A percentile compares a stretch with the other conserved stretches of the same genome.
Evolutionary conservation across 2,329 filamentous ascomycete species (phyloP).

Genomic region (Stachybotrys chlorohalonatus): DNA sequence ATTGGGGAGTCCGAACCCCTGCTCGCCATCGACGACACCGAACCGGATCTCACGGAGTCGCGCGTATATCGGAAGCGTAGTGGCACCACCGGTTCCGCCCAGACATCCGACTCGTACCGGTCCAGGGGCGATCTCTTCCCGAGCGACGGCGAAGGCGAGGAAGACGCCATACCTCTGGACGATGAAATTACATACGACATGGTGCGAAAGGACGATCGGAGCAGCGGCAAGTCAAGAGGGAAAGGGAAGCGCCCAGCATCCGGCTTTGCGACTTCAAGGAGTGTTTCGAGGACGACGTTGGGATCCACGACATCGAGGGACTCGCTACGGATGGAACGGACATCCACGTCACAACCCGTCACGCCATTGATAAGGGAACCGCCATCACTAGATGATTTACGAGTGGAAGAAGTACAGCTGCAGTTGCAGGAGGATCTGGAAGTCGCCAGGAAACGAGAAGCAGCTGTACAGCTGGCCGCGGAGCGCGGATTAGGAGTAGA

Average conservation of each 20-base stretch:
- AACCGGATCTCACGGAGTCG: slow-evolving; percentile 17
- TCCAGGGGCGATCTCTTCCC: slow-evolving; percentile 86
- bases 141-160: slow-evolving; percentile 76
- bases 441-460: slow-evolving; percentile 41
- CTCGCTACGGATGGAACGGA: slow-evolving; percentile 15
- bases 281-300: slow-evolving; percentile 51
- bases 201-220: slow-evolving; percentile 66
- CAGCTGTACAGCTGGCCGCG: slow-evolving; percentile 41
- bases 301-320: slow-evolving; percentile 30
- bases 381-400: slow-evolving; percentile 42
- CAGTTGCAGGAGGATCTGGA: slow-evolving; percentile 44
- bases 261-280: slow-evolving; percentile 33
- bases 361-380: slow-evolving; percentile 28
- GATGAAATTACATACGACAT: slow-evolving; percentile 86
- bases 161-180: slow-evolving; percentile 85
- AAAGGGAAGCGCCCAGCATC: slow-evolving; percentile 45
- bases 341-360: slow-evolving; percentile 17
- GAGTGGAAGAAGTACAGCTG: slow-evolving; percentile 42
- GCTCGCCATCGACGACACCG: slow-evolving; percentile 33
- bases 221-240: slow-evolving; percentile 47
- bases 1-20: slow-evolving; percentile 61
- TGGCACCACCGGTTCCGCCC: slow-evolving; percentile 68
- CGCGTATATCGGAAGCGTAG: slow-evolving; percentile 50
- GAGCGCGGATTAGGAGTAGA: slow-evolving; percentile 33
- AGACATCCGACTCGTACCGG: slow-evolving; percentile 76